Base-by-base conservation (phyloP, 768 basidiomycete genomes). In the Amanita brunnescens region DNA sequence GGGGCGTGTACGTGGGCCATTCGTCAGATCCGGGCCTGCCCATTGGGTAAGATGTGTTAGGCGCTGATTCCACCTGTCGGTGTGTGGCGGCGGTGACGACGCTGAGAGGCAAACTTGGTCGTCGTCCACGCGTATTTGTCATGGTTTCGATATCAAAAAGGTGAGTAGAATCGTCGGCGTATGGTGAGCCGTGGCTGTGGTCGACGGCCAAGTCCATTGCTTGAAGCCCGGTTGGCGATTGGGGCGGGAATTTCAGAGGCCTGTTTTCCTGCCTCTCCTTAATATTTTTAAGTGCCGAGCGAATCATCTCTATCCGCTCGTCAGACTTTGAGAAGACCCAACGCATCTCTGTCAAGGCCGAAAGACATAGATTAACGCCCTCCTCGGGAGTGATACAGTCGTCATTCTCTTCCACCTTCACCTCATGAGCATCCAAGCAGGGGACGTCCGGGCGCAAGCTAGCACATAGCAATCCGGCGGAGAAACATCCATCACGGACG, bases 401-500 rank as follows among this genome's bases (percentile, higher is more conserved):
- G 21, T 65, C 64, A 33, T 60, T 51, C 9, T 65, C 65, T 37
- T 70, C 67, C 29, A 61, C 61, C 44, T 69, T 71, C 45, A 64
- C 57, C 21, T 66, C 57, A 29, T 64, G 62, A 30, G 66, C 70
- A 49, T 73, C 71, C 8, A 58, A 43, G 30, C 72, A 69, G 5
- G 69, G 59, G 32, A 66, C 59, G n/a, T 74, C 73, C 35, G 66
- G 65, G 14, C 84, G 81, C 4, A 79, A 70, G 13, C 78, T 81
- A 0, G 87, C 87, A 5, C 90, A 76, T 34, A 92, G 68, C 55
- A 85, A 79, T 2, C 82, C 91, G 3, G 89, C 88, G 59, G 86
- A 94, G 74, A 86, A 95, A 59, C 86, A 90, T 2, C 93, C 93
- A 59, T 95, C 92, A 16, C 88, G 79, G 48, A 93, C 81, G 3